Base-by-base conservation (phyloP, 2,329 filamentous ascomycete species). In the Balansia obtecta region DNA sequence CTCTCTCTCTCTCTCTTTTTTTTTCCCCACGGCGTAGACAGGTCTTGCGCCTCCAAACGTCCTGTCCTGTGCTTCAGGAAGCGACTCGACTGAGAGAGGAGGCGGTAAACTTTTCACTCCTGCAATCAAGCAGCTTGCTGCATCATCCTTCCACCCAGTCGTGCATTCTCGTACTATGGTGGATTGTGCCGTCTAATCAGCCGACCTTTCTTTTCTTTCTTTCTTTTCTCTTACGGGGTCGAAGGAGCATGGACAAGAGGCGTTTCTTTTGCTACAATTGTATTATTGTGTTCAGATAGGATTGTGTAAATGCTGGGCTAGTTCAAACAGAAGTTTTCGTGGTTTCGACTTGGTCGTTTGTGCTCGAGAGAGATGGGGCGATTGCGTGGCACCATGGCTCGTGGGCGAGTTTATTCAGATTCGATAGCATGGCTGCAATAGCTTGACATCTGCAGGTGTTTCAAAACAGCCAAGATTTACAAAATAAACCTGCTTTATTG, bases 261-360 rank as follows among this genome's bases (percentile, higher is more conserved):
- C 47, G 47, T 49, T 49, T 44, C 33, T 49, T 27, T 49, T 18
- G 46, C 46, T 20, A 16, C 30, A 49, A 37, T 7, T 44, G 30
- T 49, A 49, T 38, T 20, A 44, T 20, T 49, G 18, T 32, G 22
- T 44, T 44, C 10, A 44, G 15, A 33, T 44, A 42, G 40, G n/a
- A 42, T 42, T n/a, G 16, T 12, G 22, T 15, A 12, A 37, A 37
- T 15, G 4, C 15, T 13, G 34, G 27, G 27, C 27, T 7, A 27
- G 5, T 27, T 4, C 27, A 8, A 27, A 27, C 27, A 27, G n/a
- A 27, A 4, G 27, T 6, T 27, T 27, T 27, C 27, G 27, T 27
- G 27, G 7, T 27, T 27, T 27, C 8, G 27, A 27, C 27, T 27
- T 8, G 7, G 27, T 27, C 27, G 8, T 27, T 27, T 27, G 27